Percentiles rank a stretch among this genome's conserved stretches.
Conservation (phyloP, 2,329 filamentous ascomycete genomes). For the Talaromyces sp. region DNA sequence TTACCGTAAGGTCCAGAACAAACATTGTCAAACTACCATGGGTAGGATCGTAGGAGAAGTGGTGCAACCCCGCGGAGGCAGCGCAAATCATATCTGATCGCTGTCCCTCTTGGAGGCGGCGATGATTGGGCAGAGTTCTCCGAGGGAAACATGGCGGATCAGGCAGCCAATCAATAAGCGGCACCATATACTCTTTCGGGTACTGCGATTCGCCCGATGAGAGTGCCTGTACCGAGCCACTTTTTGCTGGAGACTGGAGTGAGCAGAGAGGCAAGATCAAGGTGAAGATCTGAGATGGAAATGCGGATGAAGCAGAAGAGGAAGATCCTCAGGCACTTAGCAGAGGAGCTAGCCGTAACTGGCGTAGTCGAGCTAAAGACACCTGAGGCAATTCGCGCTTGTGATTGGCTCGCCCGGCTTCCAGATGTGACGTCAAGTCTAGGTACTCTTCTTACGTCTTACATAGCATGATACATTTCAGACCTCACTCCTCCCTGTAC, state of each 20-base stretch:
- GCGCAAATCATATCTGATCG: background rate
- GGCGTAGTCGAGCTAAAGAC: no score
- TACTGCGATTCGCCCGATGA: background rate
- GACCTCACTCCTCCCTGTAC: background rate
- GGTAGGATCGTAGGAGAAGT: background rate
- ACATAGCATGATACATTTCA: background rate
- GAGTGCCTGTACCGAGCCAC: background rate
- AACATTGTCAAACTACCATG: background rate
- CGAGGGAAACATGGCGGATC: background rate
- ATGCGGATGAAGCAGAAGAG: background rate
- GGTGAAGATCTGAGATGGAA: background rate
- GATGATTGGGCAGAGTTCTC: constrained; percentile 1
- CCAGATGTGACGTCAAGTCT: constrained; percentile 8
- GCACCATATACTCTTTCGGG: background rate
- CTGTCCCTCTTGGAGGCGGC: background rate
- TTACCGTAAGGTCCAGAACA: background rate
- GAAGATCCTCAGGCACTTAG: background rate
- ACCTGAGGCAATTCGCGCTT: background rate
- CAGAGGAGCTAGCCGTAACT: background rate
- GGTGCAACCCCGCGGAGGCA: background rate
- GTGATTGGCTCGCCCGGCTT: background rate
- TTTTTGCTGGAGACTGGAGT: no score
- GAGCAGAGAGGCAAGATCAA: background rate
- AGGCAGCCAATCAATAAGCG: background rate
- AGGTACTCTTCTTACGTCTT: background rate